Percentiles rank a stretch among this genome's conserved stretches.
These are phyloP conservation scores for Apiosordaria backusii DNA, from an alignment of 495 filamentous ascomycete species.

Conservation along the genomic window DNA sequence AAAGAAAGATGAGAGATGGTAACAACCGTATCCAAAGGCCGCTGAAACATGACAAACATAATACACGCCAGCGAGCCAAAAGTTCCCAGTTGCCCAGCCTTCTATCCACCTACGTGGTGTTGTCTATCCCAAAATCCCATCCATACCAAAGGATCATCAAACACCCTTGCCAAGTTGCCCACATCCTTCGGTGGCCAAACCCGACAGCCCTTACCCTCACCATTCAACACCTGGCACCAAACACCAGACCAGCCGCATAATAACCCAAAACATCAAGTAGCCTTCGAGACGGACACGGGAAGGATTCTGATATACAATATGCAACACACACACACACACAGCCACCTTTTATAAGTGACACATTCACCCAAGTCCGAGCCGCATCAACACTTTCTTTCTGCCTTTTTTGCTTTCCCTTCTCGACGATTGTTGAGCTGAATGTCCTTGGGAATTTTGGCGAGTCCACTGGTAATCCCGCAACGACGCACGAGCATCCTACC, in stretches of 20 bases:
- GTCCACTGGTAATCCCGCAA: too few species aligned
- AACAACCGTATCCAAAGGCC: too few species aligned
- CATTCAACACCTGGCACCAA: neutral
- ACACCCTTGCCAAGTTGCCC: too few species aligned
- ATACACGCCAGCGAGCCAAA: too few species aligned
- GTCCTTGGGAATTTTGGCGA: too few species aligned
- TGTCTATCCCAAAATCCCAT: too few species aligned
- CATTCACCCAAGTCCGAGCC: neutral
- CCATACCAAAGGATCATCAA: too few species aligned
- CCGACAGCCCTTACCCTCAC: neutral
- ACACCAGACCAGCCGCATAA: neutral
- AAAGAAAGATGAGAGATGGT: neutral
- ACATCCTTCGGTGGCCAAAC: neutral
- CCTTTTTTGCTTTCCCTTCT: neutral
- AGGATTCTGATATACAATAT: neutral
- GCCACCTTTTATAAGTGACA: neutral
- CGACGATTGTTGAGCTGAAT: too few species aligned
- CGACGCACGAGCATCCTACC: too few species aligned
- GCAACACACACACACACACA: neutral
- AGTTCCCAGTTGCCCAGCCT: too few species aligned
- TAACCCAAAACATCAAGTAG: neutral
- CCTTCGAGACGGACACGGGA: neutral
- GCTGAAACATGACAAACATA: too few species aligned
- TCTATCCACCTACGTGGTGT: too few species aligned
- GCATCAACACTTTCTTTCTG: neutral